phyloP scores from a whole-genome alignment of 768 basidiomycete species.

The Lentinus brumalis region DNA sequence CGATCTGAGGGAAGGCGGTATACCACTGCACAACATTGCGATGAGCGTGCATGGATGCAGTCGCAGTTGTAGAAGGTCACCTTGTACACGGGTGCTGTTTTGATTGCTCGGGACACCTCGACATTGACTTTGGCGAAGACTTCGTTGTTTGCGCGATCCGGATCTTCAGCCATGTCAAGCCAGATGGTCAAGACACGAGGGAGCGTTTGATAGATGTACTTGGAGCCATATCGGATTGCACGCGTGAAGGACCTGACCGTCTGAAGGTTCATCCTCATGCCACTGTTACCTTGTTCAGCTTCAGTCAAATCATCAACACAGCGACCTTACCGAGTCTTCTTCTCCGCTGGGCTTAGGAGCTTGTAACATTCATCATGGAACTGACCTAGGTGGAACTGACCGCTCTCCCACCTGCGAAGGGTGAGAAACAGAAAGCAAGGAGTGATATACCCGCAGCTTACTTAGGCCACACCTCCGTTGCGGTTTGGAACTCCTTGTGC shows the following conservation, averaged over 20 bases:
- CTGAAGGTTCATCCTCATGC: conserved; percentile 61
- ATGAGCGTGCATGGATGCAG: not conserved
- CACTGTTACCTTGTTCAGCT: conserved; percentile 39
- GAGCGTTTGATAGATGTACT: conserved; percentile 95
- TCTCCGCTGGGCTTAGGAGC: conserved; percentile 47
- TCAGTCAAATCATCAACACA: too few relatives aligned
- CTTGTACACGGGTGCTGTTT: conserved; percentile 76
- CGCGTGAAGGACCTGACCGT: conserved; percentile 68
- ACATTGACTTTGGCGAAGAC: conserved; percentile 58
- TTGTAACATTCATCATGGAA: conserved; percentile 84
- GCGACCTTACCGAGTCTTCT: conserved; percentile 36
- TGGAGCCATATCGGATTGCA: conserved; percentile 82
- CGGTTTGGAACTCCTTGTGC: conserved; percentile 55
- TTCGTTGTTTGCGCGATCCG: conserved; percentile 21
- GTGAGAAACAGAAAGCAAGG: not conserved
- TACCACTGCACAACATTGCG: conserved; percentile 66
- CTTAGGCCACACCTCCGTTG: conserved; percentile 53
- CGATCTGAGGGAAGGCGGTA: conserved; percentile 95
- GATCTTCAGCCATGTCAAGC: conserved; percentile 81
- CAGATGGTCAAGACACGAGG: conserved; percentile 93
- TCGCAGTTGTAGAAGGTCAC: conserved; percentile 38
- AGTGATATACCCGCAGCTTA: conserved; percentile 29
- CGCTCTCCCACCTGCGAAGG: conserved; percentile 75
- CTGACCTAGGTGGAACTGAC: conserved; percentile 82
- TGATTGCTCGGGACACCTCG: conserved; percentile 47